Base-by-base conservation (phyloP, 2,329 filamentous ascomycete species). In the Hypocreales sp. region DNA sequence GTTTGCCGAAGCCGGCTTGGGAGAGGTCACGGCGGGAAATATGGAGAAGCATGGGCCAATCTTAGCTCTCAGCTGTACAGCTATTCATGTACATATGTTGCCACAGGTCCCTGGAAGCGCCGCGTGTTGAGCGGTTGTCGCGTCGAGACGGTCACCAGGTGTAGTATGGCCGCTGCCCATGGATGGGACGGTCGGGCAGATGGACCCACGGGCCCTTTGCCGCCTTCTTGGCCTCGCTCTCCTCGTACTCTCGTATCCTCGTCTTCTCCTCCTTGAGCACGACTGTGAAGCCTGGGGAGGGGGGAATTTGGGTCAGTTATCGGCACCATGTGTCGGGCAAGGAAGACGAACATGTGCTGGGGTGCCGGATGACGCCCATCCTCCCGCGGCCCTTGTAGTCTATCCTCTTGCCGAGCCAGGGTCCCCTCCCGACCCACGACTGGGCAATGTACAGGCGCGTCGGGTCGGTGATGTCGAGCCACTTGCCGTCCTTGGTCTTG, bases 251-350 rank as follows among this genome's bases (percentile, higher is more conserved):
- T 34, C 90, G 71, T 44, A 94, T 74, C 29, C 84, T 67, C 5
- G 90, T 93, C 52, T 79, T 79, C 52, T 95, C 86, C 50, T 98
- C 90, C 59, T 95, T 98, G 47, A 98, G 60, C 10, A 93, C 51
- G 20, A 98, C 57, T 0, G 76, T 73, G 34, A 94, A 68, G 38
- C 67, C 81, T 84, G 40, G 9, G 9, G 10, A 21, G 3, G 20
- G n/a, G n/a, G 12, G 8, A 19, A 16, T n/a, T n/a, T n/a, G n/a
- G n/a, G n/a, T n/a, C n/a, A n/a, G n/a, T n/a, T n/a, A 28, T 8
- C 9, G 15, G 18, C 19, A n/a, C n/a, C n/a, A n/a, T n/a, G n/a
- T n/a, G n/a, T n/a, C n/a, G n/a, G n/a, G n/a, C n/a, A n/a, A n/a
- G n/a, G n/a, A n/a, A n/a, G 30, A 73, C 76, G 59, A 56, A 83